Evolutionary conservation across 345 rosid species (phyloP), one percentile per base, ranked within the genome.

Genomic region (Acer campestre): DNA sequence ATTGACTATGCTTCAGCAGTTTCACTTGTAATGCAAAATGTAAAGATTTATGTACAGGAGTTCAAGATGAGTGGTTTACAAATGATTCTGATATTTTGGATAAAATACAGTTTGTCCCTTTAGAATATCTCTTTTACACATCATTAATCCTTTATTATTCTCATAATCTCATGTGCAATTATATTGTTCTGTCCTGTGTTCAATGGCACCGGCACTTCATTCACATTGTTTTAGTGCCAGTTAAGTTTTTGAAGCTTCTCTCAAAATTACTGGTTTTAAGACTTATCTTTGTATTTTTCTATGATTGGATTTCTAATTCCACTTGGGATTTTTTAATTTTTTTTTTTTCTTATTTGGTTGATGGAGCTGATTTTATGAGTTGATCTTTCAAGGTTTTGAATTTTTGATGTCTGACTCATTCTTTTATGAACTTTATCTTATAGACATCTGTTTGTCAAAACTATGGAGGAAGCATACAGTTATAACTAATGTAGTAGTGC

Each of bases 391-490:
- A 16, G 71, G 59, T 59, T 44, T 22, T 35, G 27, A 25, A 17
- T 67, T 25, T 35, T 27, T 53, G 64, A 40, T 42, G 53, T 59
- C 70, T 73, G 25, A 73, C 68, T 65, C 69, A 71, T 46, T 79
- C 82, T 35, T n/a, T 3, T 65, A 6, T 71, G 58, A 61, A 51
- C 13, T 69, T 55, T 53, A 66, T 46, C 9, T 62, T 77, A 29
- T 81, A 95, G 98, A 90, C 90, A 58, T 84, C 85, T 71, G 84
- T 93, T 70, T 83, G 79, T 84, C 94, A 87, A 82, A 71, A 74
- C 72, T 95, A 93, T 80, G 98, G 94, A 71, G 98, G 99, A 85
- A 87, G 74, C 80, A 81, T 95, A 79, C 73, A 80, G 61, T 71
- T 89, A 53, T 81, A 79, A 40, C 68, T 56, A 68, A 69, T 68